Conservation (phyloP, 106 monocot species). For the Cymbidium sinense region DNA sequence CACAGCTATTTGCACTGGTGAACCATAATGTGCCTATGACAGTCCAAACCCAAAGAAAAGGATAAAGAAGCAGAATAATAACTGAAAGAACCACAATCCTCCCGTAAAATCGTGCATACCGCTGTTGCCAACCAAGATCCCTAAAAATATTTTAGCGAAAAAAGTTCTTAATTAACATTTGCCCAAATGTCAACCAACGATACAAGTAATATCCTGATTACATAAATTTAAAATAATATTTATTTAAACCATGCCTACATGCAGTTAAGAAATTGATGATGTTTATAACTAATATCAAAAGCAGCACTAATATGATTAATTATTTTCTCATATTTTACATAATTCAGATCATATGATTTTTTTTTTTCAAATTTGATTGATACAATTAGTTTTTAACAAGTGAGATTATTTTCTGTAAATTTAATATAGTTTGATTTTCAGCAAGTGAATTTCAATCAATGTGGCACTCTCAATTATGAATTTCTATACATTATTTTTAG, state of each 20-base stretch:
- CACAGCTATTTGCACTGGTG: conserved; percentile 81
- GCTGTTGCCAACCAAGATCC: conserved; percentile 96
- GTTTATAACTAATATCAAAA: background rate
- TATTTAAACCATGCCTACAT: background rate
- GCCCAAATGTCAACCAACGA: background rate
- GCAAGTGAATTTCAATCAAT: background rate
- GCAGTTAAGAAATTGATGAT: background rate
- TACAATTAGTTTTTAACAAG: background rate
- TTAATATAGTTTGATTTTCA: background rate
- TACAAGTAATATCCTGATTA: background rate
- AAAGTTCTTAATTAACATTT: conserved; percentile 5
- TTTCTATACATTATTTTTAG: background rate
- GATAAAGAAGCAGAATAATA: conserved; percentile 83
- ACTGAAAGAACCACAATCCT: conserved; percentile 80
- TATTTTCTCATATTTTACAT: too few relatives aligned
- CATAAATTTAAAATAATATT: background rate
- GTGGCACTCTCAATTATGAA: background rate
- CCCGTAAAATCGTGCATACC: conserved; percentile 86
- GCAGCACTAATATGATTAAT: background rate
- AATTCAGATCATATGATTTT: too few relatives aligned
- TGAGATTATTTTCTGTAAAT: background rate
- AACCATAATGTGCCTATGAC: conserved; percentile 96
- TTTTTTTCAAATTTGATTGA: too few relatives aligned
- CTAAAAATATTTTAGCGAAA: conserved; percentile 20
- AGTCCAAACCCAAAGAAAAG: conserved; percentile 97